phyloP scores from a whole-genome alignment of 371 early-diverging fungal species.

The Mucor plumbeus region DNA sequence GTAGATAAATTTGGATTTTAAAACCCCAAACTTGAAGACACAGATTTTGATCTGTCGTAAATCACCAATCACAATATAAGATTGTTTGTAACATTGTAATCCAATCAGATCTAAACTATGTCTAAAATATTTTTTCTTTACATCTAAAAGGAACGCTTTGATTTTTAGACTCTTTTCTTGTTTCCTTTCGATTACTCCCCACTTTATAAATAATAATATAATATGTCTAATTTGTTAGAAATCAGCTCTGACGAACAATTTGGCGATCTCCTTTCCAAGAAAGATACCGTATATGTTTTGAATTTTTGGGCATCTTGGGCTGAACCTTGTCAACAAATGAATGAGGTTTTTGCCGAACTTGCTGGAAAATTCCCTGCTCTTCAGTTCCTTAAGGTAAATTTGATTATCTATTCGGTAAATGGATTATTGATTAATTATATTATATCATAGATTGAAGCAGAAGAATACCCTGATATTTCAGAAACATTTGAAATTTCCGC shows the following conservation, averaged over 20 bases:
- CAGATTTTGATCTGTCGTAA: neutral
- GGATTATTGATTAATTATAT: neutral
- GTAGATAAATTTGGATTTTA: neutral
- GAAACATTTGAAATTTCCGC: slow-evolving; percentile 88
- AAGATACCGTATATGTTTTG: slow-evolving; percentile 56
- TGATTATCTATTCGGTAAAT: neutral
- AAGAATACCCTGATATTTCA: slow-evolving; percentile 87
- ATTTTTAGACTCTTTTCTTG: neutral
- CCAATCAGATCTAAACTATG: slow-evolving; percentile 1
- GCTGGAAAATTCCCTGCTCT: slow-evolving; percentile 76
- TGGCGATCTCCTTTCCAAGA: slow-evolving; percentile 30
- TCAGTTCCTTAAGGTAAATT: slow-evolving; percentile 76
- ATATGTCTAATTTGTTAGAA: slow-evolving; percentile 45
- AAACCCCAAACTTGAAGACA: neutral
- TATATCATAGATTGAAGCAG: slow-evolving; percentile 81
- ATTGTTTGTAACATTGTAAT: neutral
- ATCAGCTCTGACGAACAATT: slow-evolving; percentile 51
- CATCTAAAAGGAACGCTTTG: neutral
- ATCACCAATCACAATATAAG: neutral
- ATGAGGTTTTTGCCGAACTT: slow-evolving; percentile 86
- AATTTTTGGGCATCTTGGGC: slow-evolving; percentile 95
- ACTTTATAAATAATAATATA: slow-evolving; percentile 3
- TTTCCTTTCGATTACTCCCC: neutral
- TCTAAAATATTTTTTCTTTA: neutral
- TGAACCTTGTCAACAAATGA: slow-evolving; percentile 89